Conservation (phyloP, 331 rosid genomes). For the Acacia pycnantha region DNA sequence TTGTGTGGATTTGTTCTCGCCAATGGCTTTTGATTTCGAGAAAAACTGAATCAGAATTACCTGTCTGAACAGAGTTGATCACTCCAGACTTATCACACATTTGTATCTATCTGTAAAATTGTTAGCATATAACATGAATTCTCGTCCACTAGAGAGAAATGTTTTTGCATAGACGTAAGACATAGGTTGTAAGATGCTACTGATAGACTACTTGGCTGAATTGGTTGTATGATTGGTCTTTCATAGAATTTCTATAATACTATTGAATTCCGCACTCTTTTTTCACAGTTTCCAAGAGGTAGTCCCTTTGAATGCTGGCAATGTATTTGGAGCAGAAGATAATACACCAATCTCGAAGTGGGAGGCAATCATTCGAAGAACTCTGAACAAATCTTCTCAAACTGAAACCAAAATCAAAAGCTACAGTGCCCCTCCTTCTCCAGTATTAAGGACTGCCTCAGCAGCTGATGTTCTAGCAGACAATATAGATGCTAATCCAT, state of each 20-base stretch:
- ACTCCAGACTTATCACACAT: background rate
- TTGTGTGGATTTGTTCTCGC: background rate
- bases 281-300: constrained; percentile 86
- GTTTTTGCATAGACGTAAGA: background rate
- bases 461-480: constrained; percentile 71
- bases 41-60: background rate
- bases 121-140: background rate
- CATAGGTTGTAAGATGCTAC: background rate
- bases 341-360: constrained; percentile 73
- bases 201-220: background rate
- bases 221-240: constrained; percentile 4
- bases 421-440: constrained; percentile 95
- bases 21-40: background rate
- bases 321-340: constrained; percentile 93
- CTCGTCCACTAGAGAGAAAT: background rate
- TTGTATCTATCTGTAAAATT: background rate
- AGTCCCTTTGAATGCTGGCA: constrained; percentile 94
- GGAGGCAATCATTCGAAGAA: constrained; percentile 86
- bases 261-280: constrained; percentile 6
- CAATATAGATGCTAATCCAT: constrained; percentile 48
- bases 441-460: constrained; percentile 76
- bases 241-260: constrained; percentile 4
- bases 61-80: background rate
- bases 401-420: constrained; percentile 65
- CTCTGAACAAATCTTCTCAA: constrained; percentile 70